A percentile compares a stretch with the other conserved stretches of the same genome.
These are phyloP conservation scores for Sophora flavescens DNA, from an alignment of 306 rosid species.

Conservation along the genomic window DNA sequence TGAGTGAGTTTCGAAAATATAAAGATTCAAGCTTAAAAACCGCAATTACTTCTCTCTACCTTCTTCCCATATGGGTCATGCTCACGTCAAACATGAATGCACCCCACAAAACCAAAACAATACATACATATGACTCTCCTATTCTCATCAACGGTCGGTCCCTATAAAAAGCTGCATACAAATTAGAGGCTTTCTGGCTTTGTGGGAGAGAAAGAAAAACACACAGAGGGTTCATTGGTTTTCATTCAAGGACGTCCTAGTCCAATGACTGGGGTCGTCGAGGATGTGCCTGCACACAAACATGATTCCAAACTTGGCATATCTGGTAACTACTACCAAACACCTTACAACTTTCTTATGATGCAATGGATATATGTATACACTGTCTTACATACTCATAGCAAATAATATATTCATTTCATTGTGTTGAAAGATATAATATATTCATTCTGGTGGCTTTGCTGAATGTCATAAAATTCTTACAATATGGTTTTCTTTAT, in stretches of 20 bases:
- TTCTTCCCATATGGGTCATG: no score
- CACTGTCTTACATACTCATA: background rate
- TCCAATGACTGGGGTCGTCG: conserved; percentile 33
- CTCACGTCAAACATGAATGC: background rate
- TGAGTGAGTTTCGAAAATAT: no score
- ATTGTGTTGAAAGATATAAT: no score
- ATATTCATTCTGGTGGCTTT: no score
- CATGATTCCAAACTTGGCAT: background rate
- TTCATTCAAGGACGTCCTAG: no score
- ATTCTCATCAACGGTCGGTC: background rate
- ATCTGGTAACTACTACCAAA: background rate
- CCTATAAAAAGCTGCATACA: background rate
- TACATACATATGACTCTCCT: background rate
- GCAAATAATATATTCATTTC: no score
- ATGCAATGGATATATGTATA: background rate
- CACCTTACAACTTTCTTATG: background rate
- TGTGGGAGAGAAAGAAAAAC: background rate
- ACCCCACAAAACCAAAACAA: background rate
- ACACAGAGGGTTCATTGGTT: no score
- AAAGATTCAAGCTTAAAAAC: no score
- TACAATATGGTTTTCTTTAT: no score
- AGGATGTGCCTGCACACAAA: background rate
- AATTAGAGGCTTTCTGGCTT: background rate
- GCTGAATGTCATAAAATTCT: no score
- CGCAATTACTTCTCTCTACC: background rate